Evolutionary conservation across 2,329 filamentous ascomycete genomes (phyloP), one percentile per base, ranked within the genome.

Genomic region (Apiospora hydei): DNA sequence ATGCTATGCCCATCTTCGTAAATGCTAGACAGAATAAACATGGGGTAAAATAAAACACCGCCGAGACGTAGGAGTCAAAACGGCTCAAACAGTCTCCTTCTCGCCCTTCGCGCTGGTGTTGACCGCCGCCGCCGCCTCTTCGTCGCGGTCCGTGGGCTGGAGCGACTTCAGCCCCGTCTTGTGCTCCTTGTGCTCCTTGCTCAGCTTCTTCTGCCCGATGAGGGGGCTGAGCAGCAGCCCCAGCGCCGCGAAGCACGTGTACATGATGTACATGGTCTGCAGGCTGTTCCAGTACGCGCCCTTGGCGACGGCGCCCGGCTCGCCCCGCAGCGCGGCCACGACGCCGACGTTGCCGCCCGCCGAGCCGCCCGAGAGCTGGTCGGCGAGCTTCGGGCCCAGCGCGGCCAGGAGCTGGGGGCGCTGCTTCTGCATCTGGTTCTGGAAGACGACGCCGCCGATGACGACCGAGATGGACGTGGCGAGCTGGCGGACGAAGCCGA

Each of bases 361-460:
- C 70, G 84, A 82, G 66, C 83, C 83, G 34, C 88, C 87, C 41
- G 86, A 84, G n/a, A 91, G 84, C 24, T 82, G 78, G 2, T 78
- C 73, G 0, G 86, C 85, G 1, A 84, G 79, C 49, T 85, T 76
- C 0, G 84, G 82, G 0, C 88, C 88, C 0, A 93, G 84, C 4
- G 86, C 81, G 43, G 82, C 76, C 30, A 82, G 80, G 43, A 93
- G 85, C 11, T 78, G 77, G 4, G 82, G 77, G 41, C 86, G 84
- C 75, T 90, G 88, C 67, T 84, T 84, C 74, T 89, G 82, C 90
- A 94, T 93, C 72, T 88, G 84, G 79, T 95, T 95, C 81, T 94
- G 91, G 83, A 95, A 95, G 49, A 95, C 88, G 66, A 94, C 92
- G n/a, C 92, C 90, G 34, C 93, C 93, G 51, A 95, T 85, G 1